These are phyloP conservation scores for Quercus bicolor DNA, from an alignment of 306 rosid species.

Conservation along the genomic window DNA sequence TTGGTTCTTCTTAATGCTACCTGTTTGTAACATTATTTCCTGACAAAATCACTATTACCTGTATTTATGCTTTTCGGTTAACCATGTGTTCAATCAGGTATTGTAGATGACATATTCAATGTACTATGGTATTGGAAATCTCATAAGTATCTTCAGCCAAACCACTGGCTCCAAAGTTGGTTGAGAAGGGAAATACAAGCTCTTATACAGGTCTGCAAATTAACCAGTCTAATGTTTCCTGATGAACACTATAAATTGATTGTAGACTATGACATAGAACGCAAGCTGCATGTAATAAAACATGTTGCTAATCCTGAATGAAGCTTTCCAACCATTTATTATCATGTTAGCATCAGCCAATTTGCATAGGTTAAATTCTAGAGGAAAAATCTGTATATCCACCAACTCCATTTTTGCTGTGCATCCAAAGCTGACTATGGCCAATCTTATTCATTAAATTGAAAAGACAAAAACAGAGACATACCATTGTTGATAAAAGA, in stretches of 20 bases:
- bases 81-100: constrained; percentile 44
- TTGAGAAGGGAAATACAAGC: constrained; percentile 89
- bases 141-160: constrained; percentile 56
- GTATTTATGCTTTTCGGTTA: neutral
- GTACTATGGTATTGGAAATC: constrained; percentile 61
- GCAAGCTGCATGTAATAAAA: too few species aligned
- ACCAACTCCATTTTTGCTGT: too few species aligned
- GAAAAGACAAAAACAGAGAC: too few species aligned
- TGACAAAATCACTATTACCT: constrained; percentile 4
- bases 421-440: too few species aligned
- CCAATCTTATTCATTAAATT: too few species aligned
- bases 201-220: constrained; percentile 56
- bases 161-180: constrained; percentile 73
- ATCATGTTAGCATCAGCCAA: too few species aligned
- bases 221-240: constrained; percentile 10
- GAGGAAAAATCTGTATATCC: too few species aligned
- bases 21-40: neutral
- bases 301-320: too few species aligned
- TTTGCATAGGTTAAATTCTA: too few species aligned
- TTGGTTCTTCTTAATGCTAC: constrained; percentile 13
- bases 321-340: too few species aligned
- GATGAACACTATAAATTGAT: neutral
- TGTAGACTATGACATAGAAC: too few species aligned
- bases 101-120: constrained; percentile 56
- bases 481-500: too few species aligned